phyloP scores from a whole-genome alignment of 2,329 filamentous ascomycete genomes.

The Aspergillus aculeatinus region DNA sequence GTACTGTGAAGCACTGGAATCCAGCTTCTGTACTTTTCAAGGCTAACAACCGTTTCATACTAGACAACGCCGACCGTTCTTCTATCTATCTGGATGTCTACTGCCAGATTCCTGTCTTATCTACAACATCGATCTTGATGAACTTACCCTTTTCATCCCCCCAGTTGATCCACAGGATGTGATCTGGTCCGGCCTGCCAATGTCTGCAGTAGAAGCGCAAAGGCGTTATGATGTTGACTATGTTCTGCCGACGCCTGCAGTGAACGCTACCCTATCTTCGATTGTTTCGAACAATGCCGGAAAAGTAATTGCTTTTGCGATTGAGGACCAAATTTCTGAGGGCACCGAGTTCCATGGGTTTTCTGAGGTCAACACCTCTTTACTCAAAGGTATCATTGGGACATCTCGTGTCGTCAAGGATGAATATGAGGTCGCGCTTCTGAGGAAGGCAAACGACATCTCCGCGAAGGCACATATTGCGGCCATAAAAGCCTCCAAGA shows the following conservation, averaged over 20 bases:
- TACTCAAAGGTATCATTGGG: conserved; percentile 72
- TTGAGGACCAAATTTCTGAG: conserved; percentile 73
- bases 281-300: conserved; percentile 37
- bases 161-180: conserved; percentile 82
- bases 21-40: background rate
- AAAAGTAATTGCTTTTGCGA: conserved; percentile 66
- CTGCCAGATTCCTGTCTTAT: conserved; percentile 76
- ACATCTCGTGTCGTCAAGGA: conserved; percentile 79
- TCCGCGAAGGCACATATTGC: conserved; percentile 73
- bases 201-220: conserved; percentile 72
- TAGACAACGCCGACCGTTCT: conserved; percentile 89
- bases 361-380: conserved; percentile 59
- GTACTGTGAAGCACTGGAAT: conserved; percentile 44
- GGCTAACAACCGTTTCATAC: conserved; percentile 12
- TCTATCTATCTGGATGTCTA: conserved; percentile 85
- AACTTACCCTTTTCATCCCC: conserved; percentile 85
- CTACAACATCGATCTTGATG: conserved; percentile 73
- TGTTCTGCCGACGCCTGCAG: conserved; percentile 68
- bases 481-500: conserved; percentile 64
- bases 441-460: conserved; percentile 77
- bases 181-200: conserved; percentile 88
- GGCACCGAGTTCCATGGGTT: conserved; percentile 70
- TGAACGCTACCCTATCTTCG: conserved; percentile 69
- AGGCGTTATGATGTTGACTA: conserved; percentile 77
- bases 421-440: conserved; percentile 77